Evolutionary conservation across 139 green algal genomes (phyloP), one percentile per base, ranked within the genome.

Genomic region (Diplosphaera chodatii): DNA sequence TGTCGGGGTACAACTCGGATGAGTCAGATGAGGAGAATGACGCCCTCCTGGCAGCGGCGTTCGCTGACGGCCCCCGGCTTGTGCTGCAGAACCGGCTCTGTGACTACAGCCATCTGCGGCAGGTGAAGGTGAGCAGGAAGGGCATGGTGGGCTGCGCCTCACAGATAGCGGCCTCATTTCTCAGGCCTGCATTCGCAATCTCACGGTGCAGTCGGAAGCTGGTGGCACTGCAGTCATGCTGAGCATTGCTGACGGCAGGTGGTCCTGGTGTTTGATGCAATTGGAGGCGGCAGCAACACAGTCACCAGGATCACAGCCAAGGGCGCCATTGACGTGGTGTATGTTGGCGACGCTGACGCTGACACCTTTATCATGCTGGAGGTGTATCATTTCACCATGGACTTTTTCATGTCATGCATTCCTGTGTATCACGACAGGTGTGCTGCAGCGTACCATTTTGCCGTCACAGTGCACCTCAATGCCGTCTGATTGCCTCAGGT

Each of bases 271-370:
- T 75, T 41, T 64, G 62, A 75, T 65, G 62, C 69, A 29, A 55
- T 66, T 21, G 21, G 22, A 21, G 16, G 2, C 10, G 64, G 32
- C 56, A 68, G 55, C 22, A n/a, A 13, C 0, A 67, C 23, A 3
- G 27, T 59, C 6, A n/a, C 23, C n/a, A 37, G 33, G 3, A 37
- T 27, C 27, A 40, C 27, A 1, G 31, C 29, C 63, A 67, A 67
- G 29, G 63, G 31, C 63, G 72, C 48, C 18, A 32, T 77, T 15
- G 72, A 77, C n/a, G 55, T 77, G 32, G 72, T 77, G 32, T 77
- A 68, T 23, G 33, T n/a, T 6, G 55, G 48, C 13, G 72, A 67
- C 29, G 30, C 40, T 15, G 62, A 66, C 10, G 72, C 72, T 32
- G 72, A 77, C 66, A 31, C 48, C 1, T 77, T 65, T 31, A 37